Conservation (phyloP, 2,329 filamentous ascomycete species). For the Fusarium xyrophilum region DNA sequence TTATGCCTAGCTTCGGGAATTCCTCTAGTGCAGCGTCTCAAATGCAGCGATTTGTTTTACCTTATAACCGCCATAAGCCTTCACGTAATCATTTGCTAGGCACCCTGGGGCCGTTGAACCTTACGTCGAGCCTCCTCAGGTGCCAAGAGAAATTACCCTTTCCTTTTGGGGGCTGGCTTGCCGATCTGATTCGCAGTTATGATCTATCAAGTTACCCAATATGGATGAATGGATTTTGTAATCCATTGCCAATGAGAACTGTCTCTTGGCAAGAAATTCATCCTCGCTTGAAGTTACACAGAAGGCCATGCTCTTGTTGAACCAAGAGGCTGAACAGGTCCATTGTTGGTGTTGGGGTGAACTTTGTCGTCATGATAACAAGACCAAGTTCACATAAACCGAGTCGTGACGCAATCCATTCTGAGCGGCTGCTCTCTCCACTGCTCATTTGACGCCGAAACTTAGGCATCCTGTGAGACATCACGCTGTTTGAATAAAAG, state of each 20-base stretch:
- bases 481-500: conserved; percentile 12
- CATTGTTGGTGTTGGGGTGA: conserved; percentile 14
- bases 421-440: not conserved
- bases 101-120: conserved; percentile 25
- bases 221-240: conserved; percentile 19
- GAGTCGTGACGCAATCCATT: conserved; percentile 40
- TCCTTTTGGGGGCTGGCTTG: conserved; percentile 32
- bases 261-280: not conserved
- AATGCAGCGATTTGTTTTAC: not conserved
- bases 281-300: not conserved
- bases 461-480: conserved; percentile 9
- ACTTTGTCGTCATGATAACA: not conserved
- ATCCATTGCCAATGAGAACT: conserved; percentile 7
- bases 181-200: conserved; percentile 29
- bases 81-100: conserved; percentile 17
- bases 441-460: conserved; percentile 21
- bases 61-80: conserved; percentile 22
- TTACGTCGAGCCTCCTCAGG: conserved; percentile 9
- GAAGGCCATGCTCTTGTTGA: not conserved
- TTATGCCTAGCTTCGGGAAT: not conserved
- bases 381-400: not conserved
- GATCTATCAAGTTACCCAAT: conserved; percentile 34
- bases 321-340: not conserved
- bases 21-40: not conserved
- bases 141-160: conserved; percentile 27